Evolutionary conservation across 805 yeast genomes (phyloP), one percentile per base, ranked within the genome.

Genomic region (Starmerella geochares): DNA sequence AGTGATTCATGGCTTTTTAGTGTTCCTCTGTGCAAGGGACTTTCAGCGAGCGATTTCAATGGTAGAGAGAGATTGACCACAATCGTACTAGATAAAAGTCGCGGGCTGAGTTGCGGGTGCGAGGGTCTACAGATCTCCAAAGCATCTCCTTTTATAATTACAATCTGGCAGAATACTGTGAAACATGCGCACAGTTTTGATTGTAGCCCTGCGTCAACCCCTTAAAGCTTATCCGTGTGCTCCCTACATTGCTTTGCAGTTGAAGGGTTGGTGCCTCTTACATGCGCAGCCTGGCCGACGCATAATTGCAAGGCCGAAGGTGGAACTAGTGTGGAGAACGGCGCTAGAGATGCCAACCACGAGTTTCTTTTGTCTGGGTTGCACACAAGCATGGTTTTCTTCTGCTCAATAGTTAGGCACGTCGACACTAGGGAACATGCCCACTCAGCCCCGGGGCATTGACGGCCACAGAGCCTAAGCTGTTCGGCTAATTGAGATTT

Each of bases 1-100:
- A 6, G 45, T 21, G 45, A n/a, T 21, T 39, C 49, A 43, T 53
- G 37, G 21, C 37, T 19, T 8, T 33, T 33, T 33, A 16, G 37
- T 7, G 21, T 6, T n/a, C 13, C 2, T 31, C 5, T 8, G n/a
- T 14, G 35, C 35, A 31, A n/a, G n/a, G 16, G 37, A 6, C 21
- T n/a, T n/a, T 33, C 37, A 33, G 37, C 21, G 37, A 33, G 37
- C 4, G 1, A 11, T 33, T 33, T 21, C 14, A 33, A 33, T 16
- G 21, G 2, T 17, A 16, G 19, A 33, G 11, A 27, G 11, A 27
- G 29, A 27, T 27, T 27, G 29, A 11, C 8, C 10, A 9, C 29
- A 11, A 8, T 27, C 11, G 29, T n/a, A 33, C 37, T 33, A n/a
- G 4, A n/a, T 17, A 21, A 33, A 33, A 33, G 14, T 33, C 21